Conservation (phyloP, 768 basidiomycete species). For the Suillus brevipes region DNA sequence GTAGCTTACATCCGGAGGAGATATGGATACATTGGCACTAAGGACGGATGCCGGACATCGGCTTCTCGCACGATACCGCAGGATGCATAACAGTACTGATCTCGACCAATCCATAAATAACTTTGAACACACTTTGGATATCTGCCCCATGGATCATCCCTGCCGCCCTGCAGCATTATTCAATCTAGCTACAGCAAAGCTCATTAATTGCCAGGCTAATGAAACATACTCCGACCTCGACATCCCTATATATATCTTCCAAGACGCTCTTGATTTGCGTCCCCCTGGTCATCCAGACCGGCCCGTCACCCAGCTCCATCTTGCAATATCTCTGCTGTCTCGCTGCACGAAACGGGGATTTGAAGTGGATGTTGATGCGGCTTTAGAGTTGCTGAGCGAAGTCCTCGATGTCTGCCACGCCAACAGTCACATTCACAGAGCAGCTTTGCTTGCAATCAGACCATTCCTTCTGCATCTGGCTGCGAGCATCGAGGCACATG, state of each 20-base stretch:
- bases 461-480: neutral
- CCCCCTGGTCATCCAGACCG: neutral
- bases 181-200: neutral
- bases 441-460: neutral
- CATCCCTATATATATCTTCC: neutral
- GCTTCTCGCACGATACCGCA: neutral
- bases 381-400: neutral
- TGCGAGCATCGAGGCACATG: neutral
- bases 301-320: neutral
- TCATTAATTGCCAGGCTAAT: neutral
- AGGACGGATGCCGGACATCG: neutral
- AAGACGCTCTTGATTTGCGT: neutral
- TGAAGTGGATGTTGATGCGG: neutral
- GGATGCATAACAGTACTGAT: neutral
- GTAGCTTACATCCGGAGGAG: neutral
- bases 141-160: neutral
- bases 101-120: neutral
- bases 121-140: neutral
- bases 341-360: neutral
- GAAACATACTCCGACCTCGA: neutral
- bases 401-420: neutral
- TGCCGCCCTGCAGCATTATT: neutral
- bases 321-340: neutral
- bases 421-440: neutral
- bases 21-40: neutral